Evolutionary conservation across 331 rosid genomes (phyloP).

Genomic region (Cydonia oblonga): DNA sequence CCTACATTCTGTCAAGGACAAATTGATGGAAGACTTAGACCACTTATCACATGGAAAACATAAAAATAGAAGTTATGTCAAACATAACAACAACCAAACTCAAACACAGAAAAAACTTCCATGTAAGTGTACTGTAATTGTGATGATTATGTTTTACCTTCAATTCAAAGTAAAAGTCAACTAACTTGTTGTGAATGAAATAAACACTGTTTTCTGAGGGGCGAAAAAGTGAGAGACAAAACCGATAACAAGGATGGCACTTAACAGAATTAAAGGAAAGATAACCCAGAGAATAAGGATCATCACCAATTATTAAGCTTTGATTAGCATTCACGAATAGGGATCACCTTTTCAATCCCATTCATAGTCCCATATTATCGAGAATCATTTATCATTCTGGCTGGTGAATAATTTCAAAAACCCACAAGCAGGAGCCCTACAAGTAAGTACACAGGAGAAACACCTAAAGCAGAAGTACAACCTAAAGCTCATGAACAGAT

Average conservation of each 20-base stretch:
- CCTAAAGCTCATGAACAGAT: not conserved
- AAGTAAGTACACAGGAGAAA: not conserved
- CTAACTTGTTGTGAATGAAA: not conserved
- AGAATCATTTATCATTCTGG: not conserved
- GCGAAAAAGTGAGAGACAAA: not conserved
- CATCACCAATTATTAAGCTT: not conserved
- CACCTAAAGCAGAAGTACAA: not conserved
- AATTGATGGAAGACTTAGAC: slow-evolving; percentile 10
- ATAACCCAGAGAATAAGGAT: not conserved
- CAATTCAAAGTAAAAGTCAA: not conserved
- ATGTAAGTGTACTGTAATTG: not conserved
- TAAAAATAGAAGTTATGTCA: not conserved
- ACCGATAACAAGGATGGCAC: not conserved
- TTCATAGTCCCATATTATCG: not conserved
- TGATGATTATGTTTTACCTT: not conserved
- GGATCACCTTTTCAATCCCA: not conserved
- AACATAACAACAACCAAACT: not conserved
- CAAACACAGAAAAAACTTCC: slow-evolving; percentile 7
- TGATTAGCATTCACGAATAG: not conserved
- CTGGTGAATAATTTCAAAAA: not conserved
- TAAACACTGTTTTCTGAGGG: not conserved
- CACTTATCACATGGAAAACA: slow-evolving; percentile 2
- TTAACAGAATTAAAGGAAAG: not conserved
- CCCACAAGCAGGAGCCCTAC: not conserved
- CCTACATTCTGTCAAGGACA: slow-evolving; percentile 43